These are phyloP conservation scores for Fagopyrum homotropicum DNA, from an alignment of 148 eudicot species.

Conservation along the genomic window DNA sequence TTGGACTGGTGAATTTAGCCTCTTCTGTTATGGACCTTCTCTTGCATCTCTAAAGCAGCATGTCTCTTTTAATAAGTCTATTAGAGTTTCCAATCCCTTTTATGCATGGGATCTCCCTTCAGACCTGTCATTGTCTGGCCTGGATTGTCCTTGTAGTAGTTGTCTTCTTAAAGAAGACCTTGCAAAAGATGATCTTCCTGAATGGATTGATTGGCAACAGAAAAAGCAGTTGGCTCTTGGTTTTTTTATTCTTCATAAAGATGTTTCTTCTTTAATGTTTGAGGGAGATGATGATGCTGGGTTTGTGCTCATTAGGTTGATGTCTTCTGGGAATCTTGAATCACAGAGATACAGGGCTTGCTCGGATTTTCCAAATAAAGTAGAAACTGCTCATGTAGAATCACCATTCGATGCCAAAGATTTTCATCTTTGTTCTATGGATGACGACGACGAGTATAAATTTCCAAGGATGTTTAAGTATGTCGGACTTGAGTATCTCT, in stretches of 20 bases:
- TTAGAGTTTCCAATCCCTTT: too few species aligned
- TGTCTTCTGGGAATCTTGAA: constrained; percentile 80
- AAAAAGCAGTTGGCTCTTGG: too few species aligned
- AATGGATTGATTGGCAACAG: too few species aligned
- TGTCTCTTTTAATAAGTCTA: too few species aligned
- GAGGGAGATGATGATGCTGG: constrained; percentile 46
- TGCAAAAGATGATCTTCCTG: too few species aligned
- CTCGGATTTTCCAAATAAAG: constrained; percentile 24
- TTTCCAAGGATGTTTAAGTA: constrained; percentile 32
- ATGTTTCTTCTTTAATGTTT: constrained; percentile 31
- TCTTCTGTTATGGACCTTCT: too few species aligned
- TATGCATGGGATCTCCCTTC: too few species aligned
- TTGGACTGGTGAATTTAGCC: too few species aligned
- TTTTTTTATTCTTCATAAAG: constrained; percentile 39
- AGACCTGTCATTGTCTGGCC: too few species aligned
- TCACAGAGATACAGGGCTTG: constrained; percentile 50
- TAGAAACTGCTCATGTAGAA: constrained; percentile 27
- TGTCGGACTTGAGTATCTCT: constrained; percentile 46
- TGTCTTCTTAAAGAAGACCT: too few species aligned
- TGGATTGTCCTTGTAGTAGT: too few species aligned
- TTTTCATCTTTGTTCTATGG: constrained; percentile 27
- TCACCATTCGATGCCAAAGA: constrained; percentile 25
- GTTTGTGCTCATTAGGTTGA: constrained; percentile 51
- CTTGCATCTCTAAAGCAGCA: too few species aligned
- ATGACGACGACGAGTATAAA: constrained; percentile 15